Base-by-base conservation (phyloP, 2,329 filamentous ascomycete genomes). In the Ambrosiella cleistominuta region DNA sequence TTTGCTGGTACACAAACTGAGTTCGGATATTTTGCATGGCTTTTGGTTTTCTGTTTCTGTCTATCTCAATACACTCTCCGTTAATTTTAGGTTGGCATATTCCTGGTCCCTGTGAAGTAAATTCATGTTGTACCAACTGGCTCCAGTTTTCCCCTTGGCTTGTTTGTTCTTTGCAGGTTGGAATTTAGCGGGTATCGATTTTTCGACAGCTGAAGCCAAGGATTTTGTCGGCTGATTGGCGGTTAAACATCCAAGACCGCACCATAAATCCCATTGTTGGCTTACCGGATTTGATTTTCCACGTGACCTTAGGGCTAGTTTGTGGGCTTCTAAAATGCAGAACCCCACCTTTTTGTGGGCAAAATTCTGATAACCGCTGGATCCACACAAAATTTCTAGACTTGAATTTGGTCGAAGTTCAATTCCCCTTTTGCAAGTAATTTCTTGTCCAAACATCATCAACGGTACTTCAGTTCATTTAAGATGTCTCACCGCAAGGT, bases 31-130 rank as follows among this genome's bases (percentile, higher is more conserved):
- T 58, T 54, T 62, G 59, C 59, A 55, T 62, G 63, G 63, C 61
- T 50, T 64, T 64, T 35, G 9, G 27, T 37, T 62, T 59, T 54
- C 59, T 64, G 62, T 63, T 60, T 61, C 62, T 64, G 64, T 59
- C 62, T 59, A 17, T 38, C 61, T 19, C 55, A 38, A 39, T 57
- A 40, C 50, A 56, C 61, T 62, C 68, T 68, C 66, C 65, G 63
- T 68, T 67, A 60, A 58, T 64, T 63, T 62, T 36, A 51, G 2
- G 7, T 35, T 27, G 5, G 64, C 61, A 62, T 59, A 54, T 62
- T 64, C 35, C 19, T 19, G 5, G 19, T 50, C 39, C 45, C 17
- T 53, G 40, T 52, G 9, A 56, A 15, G 12, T 42, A 13, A 51
- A 27, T 27, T 3, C 27, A 27, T 27, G 27, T 27, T 27, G 27